A percentile compares a stretch with the other conserved stretches of the same genome.
Conservation (phyloP, 176 grass and related monocot species). For the Urochloa ruziziensis region DNA sequence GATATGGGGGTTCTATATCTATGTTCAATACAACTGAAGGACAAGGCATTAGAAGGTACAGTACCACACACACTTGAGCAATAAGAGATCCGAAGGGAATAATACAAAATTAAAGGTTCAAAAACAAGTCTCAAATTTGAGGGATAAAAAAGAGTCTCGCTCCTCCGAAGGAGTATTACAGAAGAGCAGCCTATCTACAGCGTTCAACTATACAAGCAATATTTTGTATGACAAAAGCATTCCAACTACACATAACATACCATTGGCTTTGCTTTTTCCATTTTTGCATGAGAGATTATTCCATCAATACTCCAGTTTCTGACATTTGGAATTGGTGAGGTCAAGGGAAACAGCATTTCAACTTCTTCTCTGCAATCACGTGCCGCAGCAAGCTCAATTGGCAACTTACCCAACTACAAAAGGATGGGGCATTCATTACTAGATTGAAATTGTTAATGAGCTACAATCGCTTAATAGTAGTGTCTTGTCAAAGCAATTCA, state of each 20-base stretch:
- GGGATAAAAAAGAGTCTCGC: neutral
- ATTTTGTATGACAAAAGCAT: neutral
- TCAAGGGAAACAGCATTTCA: constrained; percentile 46
- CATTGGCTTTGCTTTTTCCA: constrained; percentile 23
- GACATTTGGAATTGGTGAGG: constrained; percentile 32
- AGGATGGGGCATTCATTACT: neutral
- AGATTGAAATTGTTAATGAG: neutral
- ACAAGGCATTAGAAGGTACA: neutral
- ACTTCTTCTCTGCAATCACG: constrained; percentile 33
- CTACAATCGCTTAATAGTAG: neutral
- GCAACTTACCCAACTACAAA: constrained; percentile 25
- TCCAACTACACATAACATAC: constrained; percentile 10
- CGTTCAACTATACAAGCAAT: neutral
- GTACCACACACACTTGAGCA: neutral
- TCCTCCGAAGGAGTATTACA: neutral
- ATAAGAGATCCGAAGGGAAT: neutral
- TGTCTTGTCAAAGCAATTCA: neutral
- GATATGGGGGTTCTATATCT: neutral
- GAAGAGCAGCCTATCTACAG: neutral
- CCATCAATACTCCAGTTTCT: constrained; percentile 41
- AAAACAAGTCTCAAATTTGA: neutral
- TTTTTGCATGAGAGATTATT: constrained; percentile 41
- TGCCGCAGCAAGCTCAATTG: constrained; percentile 34
- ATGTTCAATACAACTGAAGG: neutral
- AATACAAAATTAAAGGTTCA: neutral